Conservation (phyloP, 2,329 filamentous ascomycete genomes). For the Diplodia scrobiculata region DNA sequence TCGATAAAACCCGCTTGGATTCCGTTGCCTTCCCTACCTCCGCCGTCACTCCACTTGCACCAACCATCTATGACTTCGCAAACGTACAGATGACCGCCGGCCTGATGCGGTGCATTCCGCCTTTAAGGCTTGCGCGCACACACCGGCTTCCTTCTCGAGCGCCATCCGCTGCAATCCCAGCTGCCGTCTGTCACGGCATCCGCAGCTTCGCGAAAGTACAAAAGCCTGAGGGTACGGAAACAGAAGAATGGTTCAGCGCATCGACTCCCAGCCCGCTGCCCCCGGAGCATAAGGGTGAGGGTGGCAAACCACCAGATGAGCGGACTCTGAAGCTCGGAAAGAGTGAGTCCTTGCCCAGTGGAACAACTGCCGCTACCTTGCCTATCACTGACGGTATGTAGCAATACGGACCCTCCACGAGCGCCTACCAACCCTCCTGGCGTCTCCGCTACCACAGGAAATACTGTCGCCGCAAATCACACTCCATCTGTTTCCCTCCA, state of each 20-base stretch:
- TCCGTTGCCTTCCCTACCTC: constrained; percentile 7
- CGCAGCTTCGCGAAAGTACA: constrained; percentile 39
- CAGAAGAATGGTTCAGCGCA: constrained; percentile 51
- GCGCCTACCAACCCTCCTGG: constrained; percentile 62
- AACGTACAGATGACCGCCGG: constrained; percentile 46
- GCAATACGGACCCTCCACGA: constrained; percentile 64
- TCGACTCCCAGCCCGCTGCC: constrained; percentile 38
- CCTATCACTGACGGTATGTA: constrained; percentile 36
- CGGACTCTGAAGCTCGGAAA: constrained; percentile 64
- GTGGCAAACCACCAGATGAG: constrained; percentile 59
- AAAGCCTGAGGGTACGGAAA: constrained; percentile 39
- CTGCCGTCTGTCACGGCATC: background rate
- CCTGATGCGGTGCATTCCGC: constrained; percentile 52
- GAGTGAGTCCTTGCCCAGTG: constrained; percentile 49
- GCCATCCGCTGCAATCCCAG: constrained; percentile 32
- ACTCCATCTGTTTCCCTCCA: constrained; percentile 68
- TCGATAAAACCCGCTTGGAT: background rate
- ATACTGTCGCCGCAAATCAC: constrained; percentile 64
- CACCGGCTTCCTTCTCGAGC: constrained; percentile 19
- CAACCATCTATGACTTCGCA: constrained; percentile 15
- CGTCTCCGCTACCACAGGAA: constrained; percentile 62
- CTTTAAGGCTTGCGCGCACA: constrained; percentile 36
- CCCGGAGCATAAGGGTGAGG: constrained; percentile 38
- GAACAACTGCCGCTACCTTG: background rate
- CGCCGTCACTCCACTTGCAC: constrained; percentile 12